These are phyloP conservation scores for Ampelocalamus luodianensis DNA, from an alignment of 176 grass and related monocot genomes.

Conservation along the genomic window DNA sequence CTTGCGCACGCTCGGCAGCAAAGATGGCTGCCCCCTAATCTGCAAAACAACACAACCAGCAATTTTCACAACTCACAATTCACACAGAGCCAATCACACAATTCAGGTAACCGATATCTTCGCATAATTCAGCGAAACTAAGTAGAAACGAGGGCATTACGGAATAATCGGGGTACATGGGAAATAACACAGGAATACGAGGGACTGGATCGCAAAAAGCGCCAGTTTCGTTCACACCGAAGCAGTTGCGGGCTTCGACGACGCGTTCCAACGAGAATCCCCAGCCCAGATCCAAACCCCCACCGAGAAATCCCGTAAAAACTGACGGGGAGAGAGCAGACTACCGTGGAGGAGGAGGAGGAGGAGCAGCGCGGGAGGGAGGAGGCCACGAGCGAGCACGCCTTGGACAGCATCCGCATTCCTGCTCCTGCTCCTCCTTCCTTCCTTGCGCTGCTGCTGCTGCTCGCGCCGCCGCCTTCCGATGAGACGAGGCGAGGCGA, in stretches of 20 bases:
- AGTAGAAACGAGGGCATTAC: not conserved
- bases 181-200: not conserved
- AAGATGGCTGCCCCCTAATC: constrained; percentile 63
- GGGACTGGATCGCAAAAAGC: constrained; percentile 23
- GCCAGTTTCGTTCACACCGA: constrained; percentile 21
- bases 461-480: constrained; percentile 18
- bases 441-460: constrained; percentile 6
- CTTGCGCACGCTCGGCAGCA: constrained; percentile 76
- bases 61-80: not conserved
- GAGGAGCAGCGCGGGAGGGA: constrained; percentile 81
- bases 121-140: not conserved
- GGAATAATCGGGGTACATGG: not conserved
- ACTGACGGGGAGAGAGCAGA: not conserved
- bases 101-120: not conserved
- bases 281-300: constrained; percentile 30
- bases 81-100: not conserved
- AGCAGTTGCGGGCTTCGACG: constrained; percentile 11
- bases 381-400: constrained; percentile 76
- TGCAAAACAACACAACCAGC: constrained; percentile 39
- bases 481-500: not conserved
- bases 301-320: not conserved
- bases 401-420: constrained; percentile 78
- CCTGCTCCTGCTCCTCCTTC: constrained; percentile 32
- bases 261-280: not conserved
- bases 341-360: constrained; percentile 68